Percentiles rank a stretch among this genome's conserved stretches.
Conservation (phyloP, 306 rosid genomes). For the Spatholobus suberectus region DNA sequence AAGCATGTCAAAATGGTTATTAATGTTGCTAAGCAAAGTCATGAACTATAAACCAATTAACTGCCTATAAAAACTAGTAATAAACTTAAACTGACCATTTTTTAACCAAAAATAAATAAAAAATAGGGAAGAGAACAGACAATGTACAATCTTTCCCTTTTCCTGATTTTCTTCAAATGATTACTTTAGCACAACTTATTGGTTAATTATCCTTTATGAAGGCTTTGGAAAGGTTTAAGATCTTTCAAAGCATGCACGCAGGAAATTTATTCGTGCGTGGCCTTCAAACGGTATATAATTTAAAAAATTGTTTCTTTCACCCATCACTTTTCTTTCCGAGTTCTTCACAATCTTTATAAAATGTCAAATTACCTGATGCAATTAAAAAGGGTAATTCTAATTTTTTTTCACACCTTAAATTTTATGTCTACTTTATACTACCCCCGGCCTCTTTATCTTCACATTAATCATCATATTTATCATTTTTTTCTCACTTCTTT, state of each 20-base stretch:
- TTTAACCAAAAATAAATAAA: neutral
- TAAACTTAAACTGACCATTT: neutral
- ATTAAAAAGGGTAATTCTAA: too few species aligned
- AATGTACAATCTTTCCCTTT: neutral
- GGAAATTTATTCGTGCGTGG: neutral
- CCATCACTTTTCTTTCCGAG: too few species aligned
- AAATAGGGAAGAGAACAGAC: neutral
- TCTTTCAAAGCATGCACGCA: neutral
- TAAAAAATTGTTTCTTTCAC: too few species aligned
- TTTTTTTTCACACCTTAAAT: too few species aligned
- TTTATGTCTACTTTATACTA: too few species aligned
- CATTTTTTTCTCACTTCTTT: too few species aligned
- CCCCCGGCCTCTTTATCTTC: too few species aligned
- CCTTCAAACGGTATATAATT: too few species aligned
- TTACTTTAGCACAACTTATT: neutral
- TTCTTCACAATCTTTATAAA: too few species aligned
- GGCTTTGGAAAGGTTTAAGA: neutral
- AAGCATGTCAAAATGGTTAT: neutral
- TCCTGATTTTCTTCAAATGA: neutral
- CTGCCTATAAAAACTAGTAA: neutral
- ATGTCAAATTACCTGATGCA: too few species aligned
- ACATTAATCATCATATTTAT: too few species aligned
- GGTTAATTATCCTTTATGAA: neutral
- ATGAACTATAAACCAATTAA: neutral
- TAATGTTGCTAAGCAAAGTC: neutral